These are phyloP conservation scores for Fusarium chuoi DNA, from an alignment of 2,329 filamentous ascomycete species.

Conservation along the genomic window DNA sequence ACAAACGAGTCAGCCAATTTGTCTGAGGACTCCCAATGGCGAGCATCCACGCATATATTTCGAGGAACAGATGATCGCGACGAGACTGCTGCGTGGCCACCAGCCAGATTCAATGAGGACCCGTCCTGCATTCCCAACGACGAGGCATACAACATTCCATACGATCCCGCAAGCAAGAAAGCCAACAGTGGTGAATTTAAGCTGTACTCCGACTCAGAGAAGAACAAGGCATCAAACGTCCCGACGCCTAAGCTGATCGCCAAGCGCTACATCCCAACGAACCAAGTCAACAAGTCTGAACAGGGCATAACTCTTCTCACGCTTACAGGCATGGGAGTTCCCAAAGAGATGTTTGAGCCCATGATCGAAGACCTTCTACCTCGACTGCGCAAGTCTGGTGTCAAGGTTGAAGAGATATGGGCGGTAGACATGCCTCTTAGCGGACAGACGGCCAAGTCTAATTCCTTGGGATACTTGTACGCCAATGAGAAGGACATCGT, in stretches of 20 bases:
- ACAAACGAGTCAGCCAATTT: not conserved
- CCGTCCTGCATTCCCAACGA: not conserved
- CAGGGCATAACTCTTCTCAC: not conserved
- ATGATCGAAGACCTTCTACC: not conserved
- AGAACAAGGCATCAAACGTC: accelerated
- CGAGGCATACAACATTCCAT: not conserved
- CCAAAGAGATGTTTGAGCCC: not conserved
- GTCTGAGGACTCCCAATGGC: not conserved
- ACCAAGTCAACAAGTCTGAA: not conserved
- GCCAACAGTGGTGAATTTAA: accelerated
- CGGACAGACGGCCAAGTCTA: not conserved
- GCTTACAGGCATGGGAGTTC: not conserved
- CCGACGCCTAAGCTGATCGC: accelerated
- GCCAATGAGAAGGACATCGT: not conserved
- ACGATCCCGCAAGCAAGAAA: not conserved
- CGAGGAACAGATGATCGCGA: not conserved
- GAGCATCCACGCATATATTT: not conserved
- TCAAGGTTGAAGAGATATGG: not conserved
- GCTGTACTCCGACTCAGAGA: accelerated
- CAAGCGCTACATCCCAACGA: not conserved
- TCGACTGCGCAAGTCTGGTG: not conserved
- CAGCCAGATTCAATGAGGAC: not conserved
- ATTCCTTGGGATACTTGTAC: not conserved
- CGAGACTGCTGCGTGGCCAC: not conserved
- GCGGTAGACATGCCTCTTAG: not conserved